Base-by-base conservation (phyloP, 75 land plant genomes). In the Adiantum capillusveneris region DNA sequence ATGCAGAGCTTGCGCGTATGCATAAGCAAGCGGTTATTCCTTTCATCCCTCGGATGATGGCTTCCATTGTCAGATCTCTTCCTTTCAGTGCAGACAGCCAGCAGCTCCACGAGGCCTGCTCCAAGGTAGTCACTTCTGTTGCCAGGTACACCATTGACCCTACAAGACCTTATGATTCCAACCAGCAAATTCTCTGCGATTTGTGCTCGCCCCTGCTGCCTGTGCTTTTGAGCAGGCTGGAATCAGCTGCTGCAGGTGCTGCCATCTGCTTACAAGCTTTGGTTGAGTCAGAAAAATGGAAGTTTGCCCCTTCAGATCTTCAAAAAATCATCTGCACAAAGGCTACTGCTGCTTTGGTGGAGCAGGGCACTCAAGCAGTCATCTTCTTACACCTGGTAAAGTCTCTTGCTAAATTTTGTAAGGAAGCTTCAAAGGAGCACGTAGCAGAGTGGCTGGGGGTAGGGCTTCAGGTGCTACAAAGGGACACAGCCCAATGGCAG, bases 181-280 rank as follows among this genome's bases (percentile, higher is more conserved):
- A 76, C 56, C 62, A 65, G 46, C 65, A 63, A 21, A 69, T 83
- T 30, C 69, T 93, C 39, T 60, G 58, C 45, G 76, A 77, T 28
- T 72, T 93, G 22, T 85, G 81, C 56, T 61, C 68, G 45, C 96
- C 98, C 14, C 74, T 93, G 28, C 66, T 80, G 17, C 81, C 81
- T 57, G 57, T 58, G 21, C 63, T 93, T 12, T 53, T 79, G 59
- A 84, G 80, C n/a, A 67, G 76, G 39, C 63, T 70, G 57, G 84
- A 93, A 31, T 72, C 84, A 37, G 58, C 75, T 13, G 79, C 87
- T 18, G 75, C 80, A 36, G 96, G 87, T 1, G 84, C 96, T 37
- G 98, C 98, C 13, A 64, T 90, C 0, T 93, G 98, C 58, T 64
- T 93, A 48, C 85, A 83, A 60, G 87, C 90, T 11, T 75, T 89